Evolutionary conservation across 2,329 filamentous ascomycete genomes (phyloP).

Genomic region (Cercospora janseana): DNA sequence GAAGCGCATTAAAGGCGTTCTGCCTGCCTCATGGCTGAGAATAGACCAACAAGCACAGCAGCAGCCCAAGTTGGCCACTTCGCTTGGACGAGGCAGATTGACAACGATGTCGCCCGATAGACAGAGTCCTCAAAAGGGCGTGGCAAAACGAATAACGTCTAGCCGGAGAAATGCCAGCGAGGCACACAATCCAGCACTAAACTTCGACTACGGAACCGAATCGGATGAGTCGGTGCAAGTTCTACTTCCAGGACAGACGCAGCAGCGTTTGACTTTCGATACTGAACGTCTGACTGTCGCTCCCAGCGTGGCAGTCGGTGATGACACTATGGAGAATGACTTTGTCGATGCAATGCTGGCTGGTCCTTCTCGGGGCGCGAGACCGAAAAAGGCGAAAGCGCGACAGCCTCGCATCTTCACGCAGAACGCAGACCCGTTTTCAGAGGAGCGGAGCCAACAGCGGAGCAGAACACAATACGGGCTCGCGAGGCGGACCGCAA

Average conservation of each 20-base stretch:
- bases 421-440: conserved; percentile 17
- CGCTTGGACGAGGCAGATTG: conserved; percentile 3
- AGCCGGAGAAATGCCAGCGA: not conserved
- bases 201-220: conserved; percentile 35
- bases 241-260: conserved; percentile 1
- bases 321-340: conserved; percentile 48
- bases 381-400: conserved; percentile 31
- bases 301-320: conserved; percentile 24
- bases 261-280: conserved; percentile 17
- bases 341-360: conserved; percentile 45
- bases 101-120: conserved; percentile 22
- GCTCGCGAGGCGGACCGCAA: not conserved
- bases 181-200: not conserved
- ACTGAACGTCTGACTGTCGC: conserved; percentile 12
- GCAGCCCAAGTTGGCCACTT: conserved; percentile 10
- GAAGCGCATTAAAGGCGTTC: conserved; percentile 48
- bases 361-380: conserved; percentile 16
- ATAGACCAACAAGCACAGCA: conserved; percentile 43
- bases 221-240: conserved; percentile 18
- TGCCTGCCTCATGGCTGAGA: conserved; percentile 52
- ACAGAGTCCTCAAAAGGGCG: conserved; percentile 31
- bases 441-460: conserved; percentile 25
- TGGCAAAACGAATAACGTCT: conserved; percentile 24
- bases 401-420: conserved; percentile 40
- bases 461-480: not conserved